Evolutionary conservation across 805 yeast species (phyloP), one percentile per base, ranked within the genome.

Genomic region (Ascoidea asiatica): DNA sequence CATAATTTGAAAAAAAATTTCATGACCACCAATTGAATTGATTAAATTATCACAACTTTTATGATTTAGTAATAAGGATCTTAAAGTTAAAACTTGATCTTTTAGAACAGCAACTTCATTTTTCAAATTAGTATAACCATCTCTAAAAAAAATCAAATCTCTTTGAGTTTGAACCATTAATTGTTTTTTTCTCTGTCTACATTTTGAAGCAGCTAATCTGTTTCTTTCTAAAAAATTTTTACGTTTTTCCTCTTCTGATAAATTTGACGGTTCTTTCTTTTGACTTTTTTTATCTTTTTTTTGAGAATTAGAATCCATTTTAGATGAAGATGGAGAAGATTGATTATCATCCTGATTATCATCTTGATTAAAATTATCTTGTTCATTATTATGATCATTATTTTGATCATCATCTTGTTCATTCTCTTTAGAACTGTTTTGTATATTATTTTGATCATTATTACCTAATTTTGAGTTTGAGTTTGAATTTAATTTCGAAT

Each of bases 171-270:
- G 82, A 46, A 75, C 79, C 33, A 88, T 74, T 69, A 82, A 81
- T 58, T 85, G 87, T 66, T 92, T 92, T 69, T 92, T 92, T 46
- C 97, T 75, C 62, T 85, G 95, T 48, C 98, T 75, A 67, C 97
- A 92, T 58, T 88, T 89, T 20, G 92, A 78, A 0, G 98, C 98
- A 0, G 98, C 98, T 7, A 92, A 77, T 46, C 98, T 72, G 61
- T 92, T 92, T 50, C 97, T 71, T 58, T 92, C 98, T 51, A 92
- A 62, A 55, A 77, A 90, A 56, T 69, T 80, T 58, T 71, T 77
- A 50, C 89, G 73, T 56, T 84, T 87, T 63, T 81, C 73, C 62
- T 85, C 95, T 66, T 84, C 60, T 63, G 84, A 46, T 73, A 73
- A 17, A 69, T 75, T 63, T 57, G 72, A 60, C 11, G 77, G 73